Conservation (phyloP, 2,329 filamentous ascomycete species). For the Aureobasidium sp. region DNA sequence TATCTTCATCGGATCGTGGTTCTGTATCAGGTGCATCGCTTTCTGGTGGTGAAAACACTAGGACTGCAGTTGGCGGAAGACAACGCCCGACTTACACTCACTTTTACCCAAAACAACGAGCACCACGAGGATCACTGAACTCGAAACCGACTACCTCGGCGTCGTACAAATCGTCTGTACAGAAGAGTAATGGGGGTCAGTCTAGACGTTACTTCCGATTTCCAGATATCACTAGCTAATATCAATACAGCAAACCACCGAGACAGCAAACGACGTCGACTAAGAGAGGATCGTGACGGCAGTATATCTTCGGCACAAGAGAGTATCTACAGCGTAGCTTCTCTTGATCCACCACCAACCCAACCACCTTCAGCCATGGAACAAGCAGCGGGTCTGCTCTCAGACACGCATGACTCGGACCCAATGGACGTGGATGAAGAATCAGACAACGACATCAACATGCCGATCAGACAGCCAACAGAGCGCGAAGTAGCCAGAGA, state of each 20-base stretch:
- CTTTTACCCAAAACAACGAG: constrained; percentile 14
- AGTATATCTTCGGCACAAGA: not conserved
- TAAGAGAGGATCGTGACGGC: not conserved
- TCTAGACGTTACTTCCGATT: not conserved
- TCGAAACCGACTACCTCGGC: not conserved
- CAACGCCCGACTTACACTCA: constrained; percentile 25
- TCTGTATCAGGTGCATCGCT: not conserved
- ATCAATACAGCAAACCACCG: not conserved
- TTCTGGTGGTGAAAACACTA: not conserved
- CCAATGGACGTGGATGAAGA: not conserved
- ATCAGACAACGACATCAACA: not conserved
- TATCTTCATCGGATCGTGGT: not conserved
- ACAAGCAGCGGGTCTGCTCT: not conserved
- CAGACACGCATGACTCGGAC: not conserved
- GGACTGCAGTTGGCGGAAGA: constrained; percentile 16
- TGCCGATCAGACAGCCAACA: not conserved
- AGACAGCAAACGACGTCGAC: not conserved
- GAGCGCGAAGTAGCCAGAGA: not conserved
- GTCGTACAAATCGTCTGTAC: not conserved
- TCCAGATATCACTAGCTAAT: not conserved
- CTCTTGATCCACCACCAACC: not conserved
- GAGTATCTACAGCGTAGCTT: not conserved
- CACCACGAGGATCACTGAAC: not conserved
- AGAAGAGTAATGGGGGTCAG: not conserved
- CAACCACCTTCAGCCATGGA: constrained; percentile 2